Evolutionary conservation across 176 grass and related monocot genomes (phyloP).

Genomic region (Aegilops speltoides): DNA sequence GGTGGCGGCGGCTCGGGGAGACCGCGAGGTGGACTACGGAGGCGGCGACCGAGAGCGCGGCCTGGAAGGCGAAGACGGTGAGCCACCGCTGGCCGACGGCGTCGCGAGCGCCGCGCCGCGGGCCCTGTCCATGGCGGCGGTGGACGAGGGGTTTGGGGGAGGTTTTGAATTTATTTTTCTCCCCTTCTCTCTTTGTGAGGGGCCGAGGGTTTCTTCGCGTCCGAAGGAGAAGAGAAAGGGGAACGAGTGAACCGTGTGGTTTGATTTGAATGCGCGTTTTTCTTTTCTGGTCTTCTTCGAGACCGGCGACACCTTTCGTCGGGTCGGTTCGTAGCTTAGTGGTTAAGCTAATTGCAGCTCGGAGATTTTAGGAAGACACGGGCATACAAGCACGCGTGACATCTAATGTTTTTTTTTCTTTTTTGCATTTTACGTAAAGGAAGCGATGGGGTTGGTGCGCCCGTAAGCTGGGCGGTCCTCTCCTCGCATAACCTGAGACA

Average conservation of each 20-base stretch:
- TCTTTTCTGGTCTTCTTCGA: not conserved
- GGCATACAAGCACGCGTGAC: too few species aligned
- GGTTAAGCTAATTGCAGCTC: too few species aligned
- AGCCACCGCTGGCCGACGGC: conserved; percentile 63
- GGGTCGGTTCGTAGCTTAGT: not conserved
- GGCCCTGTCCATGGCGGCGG: conserved; percentile 45
- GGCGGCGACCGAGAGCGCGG: conserved; percentile 35
- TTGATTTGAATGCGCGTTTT: not conserved
- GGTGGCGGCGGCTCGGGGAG: conserved; percentile 35
- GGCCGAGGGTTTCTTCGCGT: not conserved
- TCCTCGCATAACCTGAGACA: too few species aligned
- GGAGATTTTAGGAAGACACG: too few species aligned
- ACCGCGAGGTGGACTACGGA: conserved; percentile 32
- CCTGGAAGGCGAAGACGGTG: conserved; percentile 42
- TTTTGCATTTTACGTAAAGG: too few species aligned
- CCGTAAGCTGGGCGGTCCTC: too few species aligned
- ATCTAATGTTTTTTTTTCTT: too few species aligned
- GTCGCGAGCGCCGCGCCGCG: conserved; percentile 34
- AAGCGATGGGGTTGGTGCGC: too few species aligned
- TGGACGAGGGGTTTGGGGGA: conserved; percentile 37
- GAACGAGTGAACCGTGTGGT: not conserved
- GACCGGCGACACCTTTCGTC: not conserved
- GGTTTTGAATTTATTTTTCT: conserved; percentile 38
- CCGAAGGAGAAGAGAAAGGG: conserved; percentile 1
- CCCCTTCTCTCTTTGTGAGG: not conserved